Evolutionary conservation across 2,329 filamentous ascomycete species (phyloP).

Genomic region (Exophiala aquamarina): DNA sequence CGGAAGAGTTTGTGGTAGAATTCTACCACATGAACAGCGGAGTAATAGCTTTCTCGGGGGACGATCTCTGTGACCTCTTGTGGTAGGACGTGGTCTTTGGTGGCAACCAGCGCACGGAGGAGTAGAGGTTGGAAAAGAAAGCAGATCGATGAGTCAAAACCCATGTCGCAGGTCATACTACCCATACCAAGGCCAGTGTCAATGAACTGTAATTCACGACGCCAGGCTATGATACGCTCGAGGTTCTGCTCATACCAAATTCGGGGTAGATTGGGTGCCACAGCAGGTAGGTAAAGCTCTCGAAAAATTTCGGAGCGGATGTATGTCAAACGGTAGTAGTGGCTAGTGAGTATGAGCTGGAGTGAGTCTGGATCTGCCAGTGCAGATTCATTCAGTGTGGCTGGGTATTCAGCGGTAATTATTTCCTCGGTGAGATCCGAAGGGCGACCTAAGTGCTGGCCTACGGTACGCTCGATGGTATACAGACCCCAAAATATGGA

Average conservation of each 20-base stretch:
- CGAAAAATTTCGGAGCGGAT: conserved; percentile 38
- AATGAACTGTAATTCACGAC: conserved; percentile 25
- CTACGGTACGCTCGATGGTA: conserved; percentile 37
- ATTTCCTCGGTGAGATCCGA: conserved; percentile 39
- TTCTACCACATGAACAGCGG: conserved; percentile 31
- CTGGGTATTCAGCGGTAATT: conserved; percentile 38
- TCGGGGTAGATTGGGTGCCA: conserved; percentile 26
- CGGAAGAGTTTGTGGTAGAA: conserved; percentile 34
- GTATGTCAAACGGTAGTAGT: conserved; percentile 39
- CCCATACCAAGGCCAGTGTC: conserved; percentile 28
- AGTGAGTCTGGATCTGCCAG: conserved; percentile 20
- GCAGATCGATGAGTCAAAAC: conserved; percentile 34
- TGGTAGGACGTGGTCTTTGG: conserved; percentile 23
- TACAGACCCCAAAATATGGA: conserved; percentile 39
- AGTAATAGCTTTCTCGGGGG: conserved; percentile 32
- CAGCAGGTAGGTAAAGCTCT: conserved; percentile 32
- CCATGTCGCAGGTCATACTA: conserved; percentile 34
- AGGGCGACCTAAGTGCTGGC: conserved; percentile 39
- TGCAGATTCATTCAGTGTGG: conserved; percentile 18
- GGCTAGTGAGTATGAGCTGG: conserved; percentile 32
- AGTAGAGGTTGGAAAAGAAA: conserved; percentile 36
- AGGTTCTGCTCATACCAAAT: conserved; percentile 32
- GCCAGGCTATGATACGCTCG: conserved; percentile 27
- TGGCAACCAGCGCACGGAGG: conserved; percentile 25
- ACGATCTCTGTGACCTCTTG: conserved; percentile 21